phyloP scores from a whole-genome alignment of 441 rosid genomes.

The Croton setiger region DNA sequence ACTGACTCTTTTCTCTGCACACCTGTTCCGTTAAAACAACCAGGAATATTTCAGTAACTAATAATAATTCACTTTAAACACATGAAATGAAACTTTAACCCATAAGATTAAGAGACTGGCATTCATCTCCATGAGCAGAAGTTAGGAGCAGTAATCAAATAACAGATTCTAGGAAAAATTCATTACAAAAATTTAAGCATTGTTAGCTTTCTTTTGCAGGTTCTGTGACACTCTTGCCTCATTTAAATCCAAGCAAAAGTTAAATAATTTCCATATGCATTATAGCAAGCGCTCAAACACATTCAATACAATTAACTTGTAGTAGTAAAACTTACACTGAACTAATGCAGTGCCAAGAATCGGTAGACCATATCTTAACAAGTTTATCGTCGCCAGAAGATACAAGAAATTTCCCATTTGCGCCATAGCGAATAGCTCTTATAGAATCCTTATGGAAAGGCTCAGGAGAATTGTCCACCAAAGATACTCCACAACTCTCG shows the following conservation, averaged over 20 bases:
- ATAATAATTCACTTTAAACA: neutral
- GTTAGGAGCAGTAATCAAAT: neutral
- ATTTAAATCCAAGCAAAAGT: neutral
- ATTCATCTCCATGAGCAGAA: neutral
- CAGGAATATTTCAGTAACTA: neutral
- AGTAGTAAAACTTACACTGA: constrained; percentile 47
- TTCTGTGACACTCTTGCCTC: neutral
- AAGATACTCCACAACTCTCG: constrained; percentile 39
- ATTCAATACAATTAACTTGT: neutral
- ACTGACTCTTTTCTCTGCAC: constrained; percentile 83
- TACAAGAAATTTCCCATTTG: constrained; percentile 61
- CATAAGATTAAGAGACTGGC: neutral
- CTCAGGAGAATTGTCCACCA: constrained; percentile 59
- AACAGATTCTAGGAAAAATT: neutral
- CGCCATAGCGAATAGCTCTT: constrained; percentile 68
- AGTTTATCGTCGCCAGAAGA: constrained; percentile 89
- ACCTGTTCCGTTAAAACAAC: constrained; percentile 35
- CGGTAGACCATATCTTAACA: constrained; percentile 77
- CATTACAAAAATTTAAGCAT: neutral
- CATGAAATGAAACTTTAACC: neutral
- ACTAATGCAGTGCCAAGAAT: constrained; percentile 60
- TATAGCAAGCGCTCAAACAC: neutral
- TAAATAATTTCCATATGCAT: neutral
- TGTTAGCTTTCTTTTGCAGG: neutral
- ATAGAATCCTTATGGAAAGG: constrained; percentile 63